phyloP scores from a whole-genome alignment of 2,329 filamentous ascomycete species.

The Calonectria pseudoreteaudii region DNA sequence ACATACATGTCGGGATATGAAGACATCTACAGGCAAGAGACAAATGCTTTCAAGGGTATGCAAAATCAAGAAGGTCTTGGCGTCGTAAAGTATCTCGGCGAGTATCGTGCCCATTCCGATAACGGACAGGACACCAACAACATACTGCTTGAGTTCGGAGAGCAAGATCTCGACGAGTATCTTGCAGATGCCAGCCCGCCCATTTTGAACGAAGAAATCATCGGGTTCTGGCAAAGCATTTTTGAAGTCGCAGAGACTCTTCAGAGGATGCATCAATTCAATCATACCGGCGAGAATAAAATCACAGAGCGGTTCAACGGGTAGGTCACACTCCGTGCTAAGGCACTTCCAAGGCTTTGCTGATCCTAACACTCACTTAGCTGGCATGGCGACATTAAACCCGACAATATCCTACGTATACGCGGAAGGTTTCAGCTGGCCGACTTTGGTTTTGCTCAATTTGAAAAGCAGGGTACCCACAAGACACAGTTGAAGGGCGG shows the following conservation, averaged over 20 bases:
- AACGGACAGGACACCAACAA: neutral
- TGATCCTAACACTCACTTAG: neutral
- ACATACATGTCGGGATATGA: neutral
- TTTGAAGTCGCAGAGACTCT: conserved; percentile 3
- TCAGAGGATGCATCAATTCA: neutral
- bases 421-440: conserved; percentile 2
- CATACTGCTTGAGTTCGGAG: conserved; percentile 8
- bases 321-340: neutral
- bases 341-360: neutral
- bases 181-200: neutral
- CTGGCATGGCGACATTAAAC: conserved; percentile 12
- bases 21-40: neutral
- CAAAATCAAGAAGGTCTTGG: neutral
- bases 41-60: neutral
- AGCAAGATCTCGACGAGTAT: conserved; percentile 9
- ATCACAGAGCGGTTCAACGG: neutral
- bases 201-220: neutral
- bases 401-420: neutral
- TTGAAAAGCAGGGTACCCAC: neutral
- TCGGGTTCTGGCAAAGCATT: conserved; percentile 1
- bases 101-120: neutral
- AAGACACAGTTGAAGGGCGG: neutral
- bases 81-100: conserved; percentile 1
- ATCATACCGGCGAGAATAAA: neutral
- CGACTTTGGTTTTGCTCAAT: conserved; percentile 7